phyloP scores from a whole-genome alignment of 73 alveolate genomes.

The Stentor roeselii region DNA sequence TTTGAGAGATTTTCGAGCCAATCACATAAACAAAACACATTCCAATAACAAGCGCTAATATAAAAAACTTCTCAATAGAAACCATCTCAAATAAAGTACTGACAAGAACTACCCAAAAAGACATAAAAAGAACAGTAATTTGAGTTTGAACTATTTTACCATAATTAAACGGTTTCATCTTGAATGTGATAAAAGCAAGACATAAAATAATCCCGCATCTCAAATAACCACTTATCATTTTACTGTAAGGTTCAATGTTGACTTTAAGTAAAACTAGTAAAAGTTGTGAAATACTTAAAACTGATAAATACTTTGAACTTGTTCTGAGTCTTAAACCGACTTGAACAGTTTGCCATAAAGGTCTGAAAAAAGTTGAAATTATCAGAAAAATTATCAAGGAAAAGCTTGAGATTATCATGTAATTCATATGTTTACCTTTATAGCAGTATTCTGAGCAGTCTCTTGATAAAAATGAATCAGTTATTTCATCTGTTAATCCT shows the following conservation, averaged over 20 bases:
- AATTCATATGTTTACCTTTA: background rate
- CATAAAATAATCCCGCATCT: background rate
- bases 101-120: background rate
- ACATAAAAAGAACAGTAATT: background rate
- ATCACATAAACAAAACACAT: too few relatives aligned
- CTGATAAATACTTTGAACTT: background rate
- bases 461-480: background rate
- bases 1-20: too few relatives aligned
- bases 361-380: background rate
- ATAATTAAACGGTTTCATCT: background rate
- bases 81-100: too few relatives aligned
- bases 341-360: background rate
- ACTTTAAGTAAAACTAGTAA: background rate
- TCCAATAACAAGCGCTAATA: too few relatives aligned
- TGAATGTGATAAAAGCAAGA: background rate
- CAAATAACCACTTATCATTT: background rate
- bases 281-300: background rate
- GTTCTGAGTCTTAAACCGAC: background rate
- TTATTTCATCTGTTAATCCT: background rate
- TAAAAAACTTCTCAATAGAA: too few relatives aligned
- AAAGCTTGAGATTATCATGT: background rate
- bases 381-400: background rate
- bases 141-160: background rate
- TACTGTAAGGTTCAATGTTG: background rate
- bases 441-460: conserved; percentile 12